These are phyloP conservation scores for Coemansia sp. DNA, from an alignment of 192 early-diverging fungal species.

Conservation along the genomic window DNA sequence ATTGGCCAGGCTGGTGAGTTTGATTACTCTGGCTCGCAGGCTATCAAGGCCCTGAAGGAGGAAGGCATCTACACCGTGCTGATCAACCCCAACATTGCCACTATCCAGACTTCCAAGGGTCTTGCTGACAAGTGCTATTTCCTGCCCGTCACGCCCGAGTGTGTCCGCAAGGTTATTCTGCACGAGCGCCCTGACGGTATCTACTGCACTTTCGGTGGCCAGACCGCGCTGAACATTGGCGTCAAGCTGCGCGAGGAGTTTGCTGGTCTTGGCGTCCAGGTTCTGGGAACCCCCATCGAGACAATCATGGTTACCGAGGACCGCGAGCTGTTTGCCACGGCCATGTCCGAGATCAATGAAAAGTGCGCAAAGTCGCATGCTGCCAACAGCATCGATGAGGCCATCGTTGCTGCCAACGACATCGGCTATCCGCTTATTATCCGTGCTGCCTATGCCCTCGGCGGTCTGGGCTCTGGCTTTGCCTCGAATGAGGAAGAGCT, in stretches of 20 bases:
- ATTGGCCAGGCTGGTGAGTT: constrained; percentile 99
- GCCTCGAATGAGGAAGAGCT: constrained; percentile 88
- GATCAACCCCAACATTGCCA: constrained; percentile 99
- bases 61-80: constrained; percentile 96
- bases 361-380: constrained; percentile 88
- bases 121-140: constrained; percentile 99
- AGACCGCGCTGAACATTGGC: constrained; percentile 97
- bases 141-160: constrained; percentile 92
- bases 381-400: constrained; percentile 82
- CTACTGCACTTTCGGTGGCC: constrained; percentile 97
- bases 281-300: constrained; percentile 92
- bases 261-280: constrained; percentile 82
- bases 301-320: constrained; percentile 98
- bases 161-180: constrained; percentile 92
- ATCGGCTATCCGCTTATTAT: constrained; percentile 97
- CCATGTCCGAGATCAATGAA: constrained; percentile 85
- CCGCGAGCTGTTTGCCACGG: constrained; percentile 88
- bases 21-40: constrained; percentile 96
- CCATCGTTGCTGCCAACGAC: constrained; percentile 75
- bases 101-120: constrained; percentile 97
- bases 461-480: constrained; percentile 97
- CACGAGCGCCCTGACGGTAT: constrained; percentile 98
- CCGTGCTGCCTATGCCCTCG: constrained; percentile 94
- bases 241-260: constrained; percentile 89
- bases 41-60: constrained; percentile 98